Conservation (phyloP, 2,329 filamentous ascomycete species). For the Cadophora sp. region DNA sequence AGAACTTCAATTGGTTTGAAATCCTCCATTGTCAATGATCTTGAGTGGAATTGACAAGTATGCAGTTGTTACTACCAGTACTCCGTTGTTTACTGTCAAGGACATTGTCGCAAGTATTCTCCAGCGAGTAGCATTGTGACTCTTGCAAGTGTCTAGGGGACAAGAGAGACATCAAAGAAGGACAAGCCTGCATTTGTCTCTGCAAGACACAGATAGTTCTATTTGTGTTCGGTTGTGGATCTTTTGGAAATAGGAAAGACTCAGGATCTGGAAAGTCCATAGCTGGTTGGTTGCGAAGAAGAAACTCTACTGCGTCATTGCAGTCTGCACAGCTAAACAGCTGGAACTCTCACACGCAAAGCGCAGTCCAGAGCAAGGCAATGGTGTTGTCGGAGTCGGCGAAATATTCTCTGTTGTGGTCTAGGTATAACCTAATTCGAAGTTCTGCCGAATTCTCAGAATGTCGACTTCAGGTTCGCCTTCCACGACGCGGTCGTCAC, state of each 20-base stretch:
- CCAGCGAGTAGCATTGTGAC: background rate
- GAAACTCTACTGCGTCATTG: background rate
- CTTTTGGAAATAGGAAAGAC: background rate
- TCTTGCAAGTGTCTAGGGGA: background rate
- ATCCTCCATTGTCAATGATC: background rate
- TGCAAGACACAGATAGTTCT: background rate
- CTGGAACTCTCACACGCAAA: background rate
- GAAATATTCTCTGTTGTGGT: background rate
- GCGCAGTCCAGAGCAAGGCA: background rate
- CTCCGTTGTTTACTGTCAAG: background rate
- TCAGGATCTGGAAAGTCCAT: background rate
- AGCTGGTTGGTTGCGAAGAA: background rate
- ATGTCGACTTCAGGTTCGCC: constrained; percentile 24
- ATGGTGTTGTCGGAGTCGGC: constrained; percentile 1
- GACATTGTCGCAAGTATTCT: background rate
- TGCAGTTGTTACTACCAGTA: background rate
- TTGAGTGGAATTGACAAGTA: background rate
- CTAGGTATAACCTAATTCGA: background rate
- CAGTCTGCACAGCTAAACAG: too few species aligned
- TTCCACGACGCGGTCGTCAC: background rate
- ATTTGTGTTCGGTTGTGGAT: background rate
- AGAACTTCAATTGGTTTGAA: background rate
- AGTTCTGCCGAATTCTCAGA: background rate
- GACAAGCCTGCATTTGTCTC: background rate
- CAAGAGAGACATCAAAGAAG: background rate